These are phyloP conservation scores for Penicillium capsulatum DNA, from an alignment of 2,329 filamentous ascomycete species.

Conservation along the genomic window DNA sequence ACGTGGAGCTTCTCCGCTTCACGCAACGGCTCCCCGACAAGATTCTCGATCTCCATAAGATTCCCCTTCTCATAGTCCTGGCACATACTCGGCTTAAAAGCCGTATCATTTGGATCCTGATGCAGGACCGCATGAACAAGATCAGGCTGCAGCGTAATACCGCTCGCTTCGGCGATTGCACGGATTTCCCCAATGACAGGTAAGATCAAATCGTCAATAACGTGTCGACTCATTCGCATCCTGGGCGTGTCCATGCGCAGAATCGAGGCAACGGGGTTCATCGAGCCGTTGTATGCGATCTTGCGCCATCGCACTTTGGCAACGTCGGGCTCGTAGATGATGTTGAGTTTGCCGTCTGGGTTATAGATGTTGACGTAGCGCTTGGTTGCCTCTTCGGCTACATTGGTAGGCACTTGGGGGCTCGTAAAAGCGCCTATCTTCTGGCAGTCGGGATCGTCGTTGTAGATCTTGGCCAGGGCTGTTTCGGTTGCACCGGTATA, in stretches of 20 bases:
- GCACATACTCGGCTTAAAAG: slow-evolving; percentile 4
- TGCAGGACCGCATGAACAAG: slow-evolving; percentile 1
- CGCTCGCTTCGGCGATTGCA: not conserved
- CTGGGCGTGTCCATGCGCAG: slow-evolving; percentile 50
- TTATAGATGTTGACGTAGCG: slow-evolving; percentile 49
- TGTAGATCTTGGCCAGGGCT: slow-evolving; percentile 46
- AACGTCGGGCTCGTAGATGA: slow-evolving; percentile 35
- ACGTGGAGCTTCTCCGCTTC: not conserved
- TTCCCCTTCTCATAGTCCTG: slow-evolving; percentile 7
- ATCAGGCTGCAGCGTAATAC: not conserved
- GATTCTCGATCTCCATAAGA: not conserved
- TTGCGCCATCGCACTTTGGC: slow-evolving; percentile 30
- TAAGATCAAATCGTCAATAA: slow-evolving; percentile 46
- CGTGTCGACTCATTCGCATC: slow-evolving; percentile 43
- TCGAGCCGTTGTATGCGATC: slow-evolving; percentile 50
- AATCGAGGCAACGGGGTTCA: slow-evolving; percentile 53
- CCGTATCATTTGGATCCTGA: not conserved
- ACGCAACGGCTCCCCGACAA: slow-evolving; percentile 1
- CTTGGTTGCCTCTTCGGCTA: slow-evolving; percentile 9
- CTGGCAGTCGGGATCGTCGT: slow-evolving; percentile 50
- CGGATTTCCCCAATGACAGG: slow-evolving; percentile 48
- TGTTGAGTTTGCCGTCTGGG: slow-evolving; percentile 44
- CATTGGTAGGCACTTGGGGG: slow-evolving; percentile 16
- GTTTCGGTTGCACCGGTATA: slow-evolving; percentile 51
- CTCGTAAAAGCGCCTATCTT: slow-evolving; percentile 49